Conservation (phyloP, 2,329 filamentous ascomycete species). For the Neurospora sp. region DNA sequence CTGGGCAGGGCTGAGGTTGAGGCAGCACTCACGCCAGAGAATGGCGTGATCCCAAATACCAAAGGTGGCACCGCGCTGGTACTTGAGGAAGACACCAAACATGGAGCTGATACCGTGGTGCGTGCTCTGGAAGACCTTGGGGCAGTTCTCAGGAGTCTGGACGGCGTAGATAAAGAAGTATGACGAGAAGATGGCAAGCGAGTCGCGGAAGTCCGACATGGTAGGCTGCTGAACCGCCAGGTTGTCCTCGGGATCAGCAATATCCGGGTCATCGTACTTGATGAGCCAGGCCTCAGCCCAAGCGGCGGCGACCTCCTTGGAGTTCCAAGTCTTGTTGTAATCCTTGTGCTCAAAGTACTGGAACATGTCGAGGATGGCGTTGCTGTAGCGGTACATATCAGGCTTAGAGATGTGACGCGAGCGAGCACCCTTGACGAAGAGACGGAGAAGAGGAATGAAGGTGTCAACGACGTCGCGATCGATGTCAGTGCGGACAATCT, state of each 20-base stretch:
- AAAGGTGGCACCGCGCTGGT: conserved; percentile 42
- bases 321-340: conserved; percentile 38
- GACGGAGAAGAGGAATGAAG: conserved; percentile 41
- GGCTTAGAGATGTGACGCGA: conserved; percentile 29
- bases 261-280: conserved; percentile 23
- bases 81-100: conserved; percentile 46
- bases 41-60: conserved; percentile 52
- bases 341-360: conserved; percentile 36
- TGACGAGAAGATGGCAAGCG: conserved; percentile 26
- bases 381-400: conserved; percentile 33
- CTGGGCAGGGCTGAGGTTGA: conserved; percentile 27
- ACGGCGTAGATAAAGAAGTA: conserved; percentile 48
- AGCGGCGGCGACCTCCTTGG: conserved; percentile 30
- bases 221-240: conserved; percentile 25
- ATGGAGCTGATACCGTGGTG: conserved; percentile 46
- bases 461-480: conserved; percentile 35
- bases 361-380: conserved; percentile 36
- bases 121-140: conserved; percentile 45
- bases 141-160: conserved; percentile 43
- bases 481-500: conserved; percentile 29
- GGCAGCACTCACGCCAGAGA: conserved; percentile 41
- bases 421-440: conserved; percentile 35
- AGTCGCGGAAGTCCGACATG: conserved; percentile 22
- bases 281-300: conserved; percentile 38
- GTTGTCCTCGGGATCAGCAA: conserved; percentile 14